Base-by-base conservation (phyloP, 306 rosid genomes). In the Dryas octopetala region DNA sequence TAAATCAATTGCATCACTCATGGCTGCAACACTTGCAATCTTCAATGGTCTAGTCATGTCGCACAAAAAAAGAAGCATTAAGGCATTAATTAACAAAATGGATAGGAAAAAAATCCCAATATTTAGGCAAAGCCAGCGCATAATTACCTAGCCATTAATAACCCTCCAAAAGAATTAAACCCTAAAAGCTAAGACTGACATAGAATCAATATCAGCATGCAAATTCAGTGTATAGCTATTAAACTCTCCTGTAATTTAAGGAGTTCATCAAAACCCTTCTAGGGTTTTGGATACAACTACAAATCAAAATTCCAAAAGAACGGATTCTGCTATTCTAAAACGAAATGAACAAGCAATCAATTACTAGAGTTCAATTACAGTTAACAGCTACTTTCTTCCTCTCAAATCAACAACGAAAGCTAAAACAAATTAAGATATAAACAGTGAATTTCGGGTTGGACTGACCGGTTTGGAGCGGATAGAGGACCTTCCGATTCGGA, bases 1-100 rank as follows among this genome's bases (percentile, higher is more conserved):
- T 71, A 95, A 86, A 83, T 95, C 97, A 86, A 91, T 78, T 50
- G 87, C 67, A 68, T 94, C 96, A 69, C 86, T 86, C 98, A 94
- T 94, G 74, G 79, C 81, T 68, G 4, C 73, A 26, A 52, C 46
- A 73, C 48, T 85, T 73, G 70, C 82, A 74, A 81, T 53, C 83
- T 83, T 61, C 49, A 69, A 81, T 23, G 71, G 23, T 60, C 87
- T 80, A 69, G 7, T 67, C 67, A 66, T 41, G 44, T 49, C 66
- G 44, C 57, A 55, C 47, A 55, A 44, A 53, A 2, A 26, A 41
- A 44, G 16, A 77, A 74, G 59, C 75, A 55, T 5, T 38, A 65
- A 44, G 7, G 51, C 63, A 62, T 5, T 14, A 19, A 6, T 43
- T 16, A 32, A 5, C 8, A 19, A 50, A 60, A 71, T 53, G 23